phyloP scores from a whole-genome alignment of 176 grass and related monocot species.

The Canna indica region DNA sequence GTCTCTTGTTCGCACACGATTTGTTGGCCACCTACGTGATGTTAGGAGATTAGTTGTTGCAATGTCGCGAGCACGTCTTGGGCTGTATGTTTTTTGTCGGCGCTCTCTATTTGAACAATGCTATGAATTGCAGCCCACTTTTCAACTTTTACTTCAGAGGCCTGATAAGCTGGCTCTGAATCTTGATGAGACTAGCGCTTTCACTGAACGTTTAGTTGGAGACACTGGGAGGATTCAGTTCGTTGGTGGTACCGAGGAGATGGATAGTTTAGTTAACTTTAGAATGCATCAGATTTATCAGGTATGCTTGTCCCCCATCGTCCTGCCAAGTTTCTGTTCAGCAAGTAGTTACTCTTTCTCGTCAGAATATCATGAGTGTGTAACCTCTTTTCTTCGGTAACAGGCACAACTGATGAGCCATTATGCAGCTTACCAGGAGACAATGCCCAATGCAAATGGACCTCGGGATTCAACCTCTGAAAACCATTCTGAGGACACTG shows the following conservation, averaged over 20 bases:
- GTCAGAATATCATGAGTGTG: background rate
- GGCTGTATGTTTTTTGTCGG: conserved; percentile 79
- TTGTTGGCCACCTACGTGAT: conserved; percentile 93
- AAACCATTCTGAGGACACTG: conserved; percentile 23
- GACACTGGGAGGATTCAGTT: conserved; percentile 52
- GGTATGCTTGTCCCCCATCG: conserved; percentile 32
- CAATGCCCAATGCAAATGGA: conserved; percentile 21
- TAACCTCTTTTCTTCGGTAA: conserved; percentile 11
- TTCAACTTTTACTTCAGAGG: conserved; percentile 70
- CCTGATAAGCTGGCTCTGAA: conserved; percentile 69
- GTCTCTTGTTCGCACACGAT: conserved; percentile 84
- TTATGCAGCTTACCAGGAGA: conserved; percentile 25
- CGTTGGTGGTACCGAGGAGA: conserved; percentile 56
- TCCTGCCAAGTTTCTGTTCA: background rate
- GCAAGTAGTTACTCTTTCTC: background rate
- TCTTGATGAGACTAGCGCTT: conserved; percentile 73
- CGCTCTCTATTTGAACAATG: conserved; percentile 83
- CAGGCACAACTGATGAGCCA: conserved; percentile 77
- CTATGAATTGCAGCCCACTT: conserved; percentile 95
- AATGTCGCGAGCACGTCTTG: conserved; percentile 88
- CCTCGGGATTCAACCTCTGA: conserved; percentile 12
- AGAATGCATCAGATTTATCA: conserved; percentile 74
- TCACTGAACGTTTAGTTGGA: conserved; percentile 58
- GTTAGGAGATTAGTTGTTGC: conserved; percentile 90
- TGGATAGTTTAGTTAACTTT: conserved; percentile 74